phyloP scores from a whole-genome alignment of 148 eudicot genomes.

The Simmondsia chinensis region DNA sequence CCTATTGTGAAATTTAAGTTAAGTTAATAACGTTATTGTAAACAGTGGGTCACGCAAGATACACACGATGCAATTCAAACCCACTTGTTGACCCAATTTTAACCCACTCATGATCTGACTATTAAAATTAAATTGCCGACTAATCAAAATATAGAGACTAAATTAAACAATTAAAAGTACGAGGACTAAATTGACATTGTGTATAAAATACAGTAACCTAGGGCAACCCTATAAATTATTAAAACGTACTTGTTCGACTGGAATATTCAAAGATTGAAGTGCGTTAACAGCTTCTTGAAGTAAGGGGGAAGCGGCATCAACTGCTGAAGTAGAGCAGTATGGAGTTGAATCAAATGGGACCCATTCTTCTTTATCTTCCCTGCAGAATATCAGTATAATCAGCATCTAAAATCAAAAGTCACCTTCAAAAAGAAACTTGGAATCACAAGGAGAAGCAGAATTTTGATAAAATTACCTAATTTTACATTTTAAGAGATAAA shows the following conservation, averaged over 20 bases:
- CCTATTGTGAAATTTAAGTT: too few species aligned
- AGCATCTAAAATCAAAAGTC: constrained; percentile 1
- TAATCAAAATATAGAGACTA: too few species aligned
- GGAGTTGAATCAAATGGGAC: constrained; percentile 63
- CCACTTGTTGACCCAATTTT: too few species aligned
- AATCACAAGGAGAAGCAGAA: constrained; percentile 3
- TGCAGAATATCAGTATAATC: constrained; percentile 17
- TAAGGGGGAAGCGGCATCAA: constrained; percentile 81
- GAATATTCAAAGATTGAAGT: constrained; percentile 60
- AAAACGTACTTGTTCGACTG: constrained; percentile 72
- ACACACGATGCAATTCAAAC: too few species aligned
- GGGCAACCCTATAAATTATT: too few species aligned
- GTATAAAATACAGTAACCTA: too few species aligned
- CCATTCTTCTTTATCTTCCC: constrained; percentile 84
- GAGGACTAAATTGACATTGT: too few species aligned
- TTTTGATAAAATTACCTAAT: constrained; percentile 33
- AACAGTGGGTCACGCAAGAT: too few species aligned
- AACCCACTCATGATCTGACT: too few species aligned
- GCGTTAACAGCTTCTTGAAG: constrained; percentile 48
- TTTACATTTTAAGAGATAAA: constrained; percentile 59
- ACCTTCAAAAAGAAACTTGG: not conserved
- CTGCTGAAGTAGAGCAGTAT: constrained; percentile 77
- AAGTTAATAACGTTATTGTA: too few species aligned
- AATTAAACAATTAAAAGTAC: too few species aligned
- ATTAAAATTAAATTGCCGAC: too few species aligned